Base-by-base conservation (phyloP, 2,329 filamentous ascomycete species). In the Xylaria sp. region DNA sequence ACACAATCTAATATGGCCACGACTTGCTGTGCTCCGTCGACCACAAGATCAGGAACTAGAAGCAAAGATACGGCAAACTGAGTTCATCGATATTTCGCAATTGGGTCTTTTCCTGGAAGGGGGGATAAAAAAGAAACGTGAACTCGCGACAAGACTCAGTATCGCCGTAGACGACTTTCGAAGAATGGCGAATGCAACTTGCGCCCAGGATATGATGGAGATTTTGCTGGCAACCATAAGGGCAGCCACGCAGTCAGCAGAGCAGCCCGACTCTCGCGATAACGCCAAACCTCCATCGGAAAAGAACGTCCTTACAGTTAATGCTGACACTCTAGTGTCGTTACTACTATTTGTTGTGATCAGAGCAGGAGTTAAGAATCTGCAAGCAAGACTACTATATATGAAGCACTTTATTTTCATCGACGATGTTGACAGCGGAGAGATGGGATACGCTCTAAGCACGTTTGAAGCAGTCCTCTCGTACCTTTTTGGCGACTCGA, bases 381-480 rank as follows among this genome's bases (percentile, higher is more conserved):
- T 99, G 9, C 93, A 97, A 74, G 94, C 96, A 3, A 88, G 95
- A 23, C 83, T 99, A 55, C 85, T 92, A n/a, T 99, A 98, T 78
- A 97, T 98, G 86, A 92, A 95, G 50, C 93, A 97, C 76, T 99
- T 97, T 77, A 96, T 97, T 72, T 99, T 97, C 80, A 94, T 97
- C 59, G 96, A 98, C 74, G 96, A 99, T 80, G 94, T 99, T 9
- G 96, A 99, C 72, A 97, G 90, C 69, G 96, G 96, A 57, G 96
- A 99, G 81, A 91, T 97, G 84, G 96, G 96, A 9, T 99, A 99
- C 79, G 94, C 95, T 0, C 81, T 99, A 59, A 98, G 95, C 79
- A 99, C 96, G 0, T 93, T 98, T 68, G 96, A 99, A 79, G 96
- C 94, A 7, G 96, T 99, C 0, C 81, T 99, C 39, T 90, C 93